Percentiles rank a stretch among this genome's conserved stretches.
phyloP scores from a whole-genome alignment of 2,329 filamentous ascomycete genomes.

The Fusarium tupiense region DNA sequence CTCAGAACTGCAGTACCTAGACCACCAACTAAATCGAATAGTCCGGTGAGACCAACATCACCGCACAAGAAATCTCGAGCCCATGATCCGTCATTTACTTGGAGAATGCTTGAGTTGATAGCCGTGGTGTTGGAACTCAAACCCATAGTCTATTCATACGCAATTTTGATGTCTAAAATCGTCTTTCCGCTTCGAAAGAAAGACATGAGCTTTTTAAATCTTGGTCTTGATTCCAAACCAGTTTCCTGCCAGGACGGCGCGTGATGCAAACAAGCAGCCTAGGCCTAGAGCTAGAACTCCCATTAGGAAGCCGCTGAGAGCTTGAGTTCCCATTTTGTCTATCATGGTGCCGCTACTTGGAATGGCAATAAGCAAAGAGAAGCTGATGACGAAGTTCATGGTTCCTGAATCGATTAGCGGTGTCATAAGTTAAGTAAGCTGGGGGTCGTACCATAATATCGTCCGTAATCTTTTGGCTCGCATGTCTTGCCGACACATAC shows the following conservation, averaged over 20 bases:
- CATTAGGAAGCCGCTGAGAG: neutral
- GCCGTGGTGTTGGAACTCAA: neutral
- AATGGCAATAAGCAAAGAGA: neutral
- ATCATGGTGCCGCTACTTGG: conserved; percentile 10
- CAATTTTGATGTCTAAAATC: neutral
- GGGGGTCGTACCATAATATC: neutral
- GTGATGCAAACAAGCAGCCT: neutral
- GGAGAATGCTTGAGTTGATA: neutral
- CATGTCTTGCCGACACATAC: conserved; percentile 14
- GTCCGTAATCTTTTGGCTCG: conserved; percentile 7
- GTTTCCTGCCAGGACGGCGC: neutral
- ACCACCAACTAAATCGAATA: too few species aligned
- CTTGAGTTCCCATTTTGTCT: conserved; percentile 9
- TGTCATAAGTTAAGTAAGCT: too few species aligned
- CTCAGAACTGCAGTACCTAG: too few species aligned
- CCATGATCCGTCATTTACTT: neutral
- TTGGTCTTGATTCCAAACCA: conserved; percentile 7
- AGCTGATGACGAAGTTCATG: conserved; percentile 9
- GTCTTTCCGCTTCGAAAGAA: neutral
- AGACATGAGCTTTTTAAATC: neutral
- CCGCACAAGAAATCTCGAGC: neutral
- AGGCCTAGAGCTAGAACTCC: neutral
- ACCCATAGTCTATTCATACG: neutral
- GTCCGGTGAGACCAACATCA: too few species aligned
- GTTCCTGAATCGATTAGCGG: neutral